Conservation (phyloP, 2,329 filamentous ascomycete species). For the Diatrype stigma region DNA sequence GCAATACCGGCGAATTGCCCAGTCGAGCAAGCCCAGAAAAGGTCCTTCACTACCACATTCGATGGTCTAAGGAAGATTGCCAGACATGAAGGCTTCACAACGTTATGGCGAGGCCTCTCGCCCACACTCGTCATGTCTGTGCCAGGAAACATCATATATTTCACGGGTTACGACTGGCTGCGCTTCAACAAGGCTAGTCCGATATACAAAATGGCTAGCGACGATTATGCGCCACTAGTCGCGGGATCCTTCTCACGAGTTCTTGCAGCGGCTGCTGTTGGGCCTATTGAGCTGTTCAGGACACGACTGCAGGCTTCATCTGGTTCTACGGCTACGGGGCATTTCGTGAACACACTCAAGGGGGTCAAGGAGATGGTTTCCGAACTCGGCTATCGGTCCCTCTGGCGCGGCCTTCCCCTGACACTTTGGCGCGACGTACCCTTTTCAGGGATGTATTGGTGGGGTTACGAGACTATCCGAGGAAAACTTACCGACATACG, state of each 20-base stretch:
- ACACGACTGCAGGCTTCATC: conserved; percentile 83
- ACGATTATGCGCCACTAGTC: conserved; percentile 72
- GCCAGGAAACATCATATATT: conserved; percentile 96
- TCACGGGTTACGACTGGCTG: conserved; percentile 95
- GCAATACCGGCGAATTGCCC: conserved; percentile 65
- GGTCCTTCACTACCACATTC: conserved; percentile 83
- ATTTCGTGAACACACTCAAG: conserved; percentile 74
- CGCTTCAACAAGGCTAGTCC: conserved; percentile 71
- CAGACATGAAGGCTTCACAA: conserved; percentile 80
- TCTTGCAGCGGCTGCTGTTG: conserved; percentile 76
- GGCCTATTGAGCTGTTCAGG: conserved; percentile 89
- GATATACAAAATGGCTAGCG: conserved; percentile 57
- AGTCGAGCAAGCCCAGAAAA: conserved; percentile 84
- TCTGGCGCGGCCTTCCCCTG: conserved; percentile 87
- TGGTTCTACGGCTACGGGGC: conserved; percentile 54
- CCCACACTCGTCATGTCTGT: conserved; percentile 92
- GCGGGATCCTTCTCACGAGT: conserved; percentile 76
- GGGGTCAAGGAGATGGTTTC: conserved; percentile 77
- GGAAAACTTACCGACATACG: conserved; percentile 66
- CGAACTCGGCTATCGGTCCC: conserved; percentile 68
- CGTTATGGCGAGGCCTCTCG: conserved; percentile 90
- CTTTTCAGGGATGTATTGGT: conserved; percentile 97
- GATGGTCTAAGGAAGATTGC: conserved; percentile 94
- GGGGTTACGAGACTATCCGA: conserved; percentile 86
- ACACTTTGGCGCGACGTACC: conserved; percentile 97